Conservation (phyloP, 2,329 filamentous ascomycete species). For the Eutypa lata region DNA sequence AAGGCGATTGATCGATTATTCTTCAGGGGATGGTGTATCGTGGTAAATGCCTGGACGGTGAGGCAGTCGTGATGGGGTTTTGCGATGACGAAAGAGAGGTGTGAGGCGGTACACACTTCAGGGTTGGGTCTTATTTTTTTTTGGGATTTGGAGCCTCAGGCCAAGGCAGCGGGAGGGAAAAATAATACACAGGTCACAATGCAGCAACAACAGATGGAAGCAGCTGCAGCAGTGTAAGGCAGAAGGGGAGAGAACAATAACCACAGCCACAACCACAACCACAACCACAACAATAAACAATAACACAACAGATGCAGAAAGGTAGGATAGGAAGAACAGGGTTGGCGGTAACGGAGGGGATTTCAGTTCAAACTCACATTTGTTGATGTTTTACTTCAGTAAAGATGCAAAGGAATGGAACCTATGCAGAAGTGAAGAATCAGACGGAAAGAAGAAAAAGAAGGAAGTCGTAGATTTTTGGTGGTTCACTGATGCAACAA, state of each 20-base stretch:
- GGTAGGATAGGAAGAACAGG: no score
- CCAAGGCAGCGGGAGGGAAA: background rate
- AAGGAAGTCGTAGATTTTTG: background rate
- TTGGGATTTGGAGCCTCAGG: background rate
- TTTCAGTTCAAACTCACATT: background rate
- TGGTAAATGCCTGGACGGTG: constrained; percentile 13
- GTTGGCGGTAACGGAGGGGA: background rate
- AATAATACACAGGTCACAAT: constrained; percentile 1
- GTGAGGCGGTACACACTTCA: constrained; percentile 21
- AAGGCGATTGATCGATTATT: constrained; percentile 17
- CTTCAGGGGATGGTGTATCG: constrained; percentile 17
- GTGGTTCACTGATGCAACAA: background rate
- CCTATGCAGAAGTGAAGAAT: background rate
- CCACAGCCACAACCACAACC: no score
- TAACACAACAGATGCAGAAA: background rate
- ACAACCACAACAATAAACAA: no score
- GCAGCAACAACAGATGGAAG: background rate
- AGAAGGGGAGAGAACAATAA: background rate
- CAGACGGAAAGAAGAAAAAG: background rate
- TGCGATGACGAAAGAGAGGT: constrained; percentile 29
- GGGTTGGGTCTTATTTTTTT: constrained; percentile 13
- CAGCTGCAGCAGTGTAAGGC: background rate
- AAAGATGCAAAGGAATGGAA: background rate
- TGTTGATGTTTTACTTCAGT: background rate
- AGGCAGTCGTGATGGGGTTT: constrained; percentile 23